Evolutionary conservation across 768 basidiomycete species (phyloP).

Genomic region (Leccinellum luteum): DNA sequence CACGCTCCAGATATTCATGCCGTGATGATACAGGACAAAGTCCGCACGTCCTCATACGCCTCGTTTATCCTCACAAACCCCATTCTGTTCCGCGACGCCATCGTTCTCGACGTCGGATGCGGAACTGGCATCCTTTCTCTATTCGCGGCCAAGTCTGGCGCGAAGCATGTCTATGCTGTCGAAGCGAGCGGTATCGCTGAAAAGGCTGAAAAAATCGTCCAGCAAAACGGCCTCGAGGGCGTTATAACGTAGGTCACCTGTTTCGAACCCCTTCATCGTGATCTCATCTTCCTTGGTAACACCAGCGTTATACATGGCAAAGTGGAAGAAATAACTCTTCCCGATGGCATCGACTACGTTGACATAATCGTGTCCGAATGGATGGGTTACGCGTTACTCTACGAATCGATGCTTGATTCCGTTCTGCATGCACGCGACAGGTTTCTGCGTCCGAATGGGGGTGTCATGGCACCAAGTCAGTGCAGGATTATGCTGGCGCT

Average conservation of each 20-base stretch:
- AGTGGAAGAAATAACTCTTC: constrained; percentile 82
- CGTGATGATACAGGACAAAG: constrained; percentile 94
- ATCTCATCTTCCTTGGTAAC: constrained; percentile 7
- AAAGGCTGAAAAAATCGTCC: constrained; percentile 76
- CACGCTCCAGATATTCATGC: constrained; percentile 78
- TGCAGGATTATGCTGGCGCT: constrained; percentile 82
- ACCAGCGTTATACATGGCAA: constrained; percentile 81
- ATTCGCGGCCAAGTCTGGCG: constrained; percentile 86
- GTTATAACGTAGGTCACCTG: constrained; percentile 56
- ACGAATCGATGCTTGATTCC: constrained; percentile 97
- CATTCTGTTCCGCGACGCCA: constrained; percentile 72
- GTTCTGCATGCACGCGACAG: constrained; percentile 86
- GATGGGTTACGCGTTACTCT: constrained; percentile 93
- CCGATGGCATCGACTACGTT: constrained; percentile 69
- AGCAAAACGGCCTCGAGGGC: constrained; percentile 66
- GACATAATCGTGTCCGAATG: constrained; percentile 97
- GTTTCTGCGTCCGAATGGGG: constrained; percentile 66
- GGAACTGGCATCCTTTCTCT: constrained; percentile 92
- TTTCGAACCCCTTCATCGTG: not conserved
- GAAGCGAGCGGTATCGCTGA: constrained; percentile 85
- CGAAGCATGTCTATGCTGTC: constrained; percentile 86
- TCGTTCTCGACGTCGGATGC: constrained; percentile 94
- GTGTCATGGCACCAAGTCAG: constrained; percentile 90
- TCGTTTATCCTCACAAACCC: constrained; percentile 87
- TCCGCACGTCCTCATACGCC: constrained; percentile 90